These are phyloP conservation scores for Extremus antarcticus DNA, from an alignment of 495 filamentous ascomycete species.

Conservation along the genomic window DNA sequence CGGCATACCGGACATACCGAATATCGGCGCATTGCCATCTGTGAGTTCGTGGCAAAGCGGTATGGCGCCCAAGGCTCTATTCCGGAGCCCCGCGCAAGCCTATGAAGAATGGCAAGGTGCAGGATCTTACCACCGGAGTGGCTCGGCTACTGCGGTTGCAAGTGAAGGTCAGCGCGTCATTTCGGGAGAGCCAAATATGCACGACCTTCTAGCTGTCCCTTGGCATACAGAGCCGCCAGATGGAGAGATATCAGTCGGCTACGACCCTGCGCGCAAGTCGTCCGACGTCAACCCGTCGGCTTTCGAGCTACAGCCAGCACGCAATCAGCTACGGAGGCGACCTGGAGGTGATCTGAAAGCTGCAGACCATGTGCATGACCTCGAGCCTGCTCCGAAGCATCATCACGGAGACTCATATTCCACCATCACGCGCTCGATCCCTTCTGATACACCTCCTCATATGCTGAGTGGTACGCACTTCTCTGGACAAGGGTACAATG, in stretches of 20 bases:
- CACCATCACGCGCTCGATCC: slow-evolving; percentile 58
- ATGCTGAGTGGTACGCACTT: slow-evolving; percentile 18
- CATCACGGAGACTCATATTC: slow-evolving; percentile 62
- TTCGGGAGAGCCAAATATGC: neutral
- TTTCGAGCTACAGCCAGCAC: slow-evolving; percentile 21
- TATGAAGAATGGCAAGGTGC: slow-evolving; percentile 1
- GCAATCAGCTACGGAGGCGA: slow-evolving; percentile 62
- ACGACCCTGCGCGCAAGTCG: slow-evolving; percentile 7
- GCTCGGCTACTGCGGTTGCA: neutral
- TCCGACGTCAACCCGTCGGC: slow-evolving; percentile 10
- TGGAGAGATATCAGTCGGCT: neutral
- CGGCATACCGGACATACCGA: slow-evolving; percentile 24
- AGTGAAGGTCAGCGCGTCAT: neutral
- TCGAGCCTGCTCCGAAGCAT: slow-evolving; percentile 50
- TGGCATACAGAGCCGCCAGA: neutral
- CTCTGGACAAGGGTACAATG: slow-evolving; percentile 14
- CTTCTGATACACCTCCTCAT: slow-evolving; percentile 42
- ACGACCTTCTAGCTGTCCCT: neutral
- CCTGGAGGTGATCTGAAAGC: slow-evolving; percentile 85
- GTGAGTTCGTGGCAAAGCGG: slow-evolving; percentile 7
- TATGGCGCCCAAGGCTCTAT: slow-evolving; percentile 1
- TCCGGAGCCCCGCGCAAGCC: slow-evolving; percentile 9
- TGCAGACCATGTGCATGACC: slow-evolving; percentile 60
- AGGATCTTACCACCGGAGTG: neutral
- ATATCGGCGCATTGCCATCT: slow-evolving; percentile 21